Conservation (phyloP, 352 stramenopile genomes). For the Globisporangium orthogonon region DNA sequence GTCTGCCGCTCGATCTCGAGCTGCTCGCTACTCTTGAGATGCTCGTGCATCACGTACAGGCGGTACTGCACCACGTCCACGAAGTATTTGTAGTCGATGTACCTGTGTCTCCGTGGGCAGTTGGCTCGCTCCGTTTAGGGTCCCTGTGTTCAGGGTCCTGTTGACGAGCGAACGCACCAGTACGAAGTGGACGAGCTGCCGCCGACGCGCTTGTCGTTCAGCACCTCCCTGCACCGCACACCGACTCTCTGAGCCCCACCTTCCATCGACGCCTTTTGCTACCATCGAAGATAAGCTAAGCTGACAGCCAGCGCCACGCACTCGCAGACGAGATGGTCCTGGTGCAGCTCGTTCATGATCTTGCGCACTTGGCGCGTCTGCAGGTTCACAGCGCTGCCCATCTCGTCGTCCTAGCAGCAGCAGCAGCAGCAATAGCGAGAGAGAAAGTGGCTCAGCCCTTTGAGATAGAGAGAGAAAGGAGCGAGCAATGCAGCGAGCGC, state of each 20-base stretch:
- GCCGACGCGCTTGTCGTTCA: constrained; percentile 81
- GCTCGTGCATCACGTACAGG: constrained; percentile 84
- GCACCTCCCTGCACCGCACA: constrained; percentile 45
- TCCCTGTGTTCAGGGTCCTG: background rate
- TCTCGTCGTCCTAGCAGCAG: constrained; percentile 67
- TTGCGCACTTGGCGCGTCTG: constrained; percentile 87
- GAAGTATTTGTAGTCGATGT: constrained; percentile 92
- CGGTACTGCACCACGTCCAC: constrained; percentile 86
- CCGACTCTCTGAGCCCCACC: background rate
- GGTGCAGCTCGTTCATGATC: constrained; percentile 85
- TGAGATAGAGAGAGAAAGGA: background rate
- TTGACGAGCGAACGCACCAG: constrained; percentile 29
- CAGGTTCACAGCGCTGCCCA: constrained; percentile 83
- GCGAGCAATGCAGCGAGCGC: background rate
- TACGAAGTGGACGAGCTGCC: constrained; percentile 87
- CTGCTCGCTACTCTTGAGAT: constrained; percentile 82
- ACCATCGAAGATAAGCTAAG: no score
- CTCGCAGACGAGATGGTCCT: constrained; percentile 84
- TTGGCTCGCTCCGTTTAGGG: background rate
- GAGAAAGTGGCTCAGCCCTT: background rate
- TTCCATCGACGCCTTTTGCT: background rate
- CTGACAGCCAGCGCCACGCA: constrained; percentile 19
- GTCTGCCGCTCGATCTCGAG: constrained; percentile 85
- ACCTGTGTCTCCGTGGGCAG: constrained; percentile 18
- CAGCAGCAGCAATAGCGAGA: background rate